phyloP scores from a whole-genome alignment of 1,139 yeast species.

The Protomyces arabidopsidicola region DNA sequence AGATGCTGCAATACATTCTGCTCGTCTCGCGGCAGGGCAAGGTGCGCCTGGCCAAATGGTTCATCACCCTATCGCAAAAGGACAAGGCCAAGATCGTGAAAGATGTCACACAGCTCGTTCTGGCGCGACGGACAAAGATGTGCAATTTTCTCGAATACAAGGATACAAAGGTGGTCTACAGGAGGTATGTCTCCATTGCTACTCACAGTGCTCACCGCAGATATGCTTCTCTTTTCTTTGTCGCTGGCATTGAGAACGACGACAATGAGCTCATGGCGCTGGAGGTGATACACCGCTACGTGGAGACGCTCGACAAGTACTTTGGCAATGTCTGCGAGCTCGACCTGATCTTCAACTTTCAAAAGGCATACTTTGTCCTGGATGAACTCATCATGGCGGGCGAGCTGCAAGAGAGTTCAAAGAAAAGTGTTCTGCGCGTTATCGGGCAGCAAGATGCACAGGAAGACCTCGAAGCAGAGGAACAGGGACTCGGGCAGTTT shows the following conservation, averaged over 20 bases:
- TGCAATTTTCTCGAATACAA: slow-evolving; percentile 90
- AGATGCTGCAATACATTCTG: slow-evolving; percentile 49
- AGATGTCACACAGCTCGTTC: slow-evolving; percentile 79
- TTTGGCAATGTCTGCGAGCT: slow-evolving; percentile 73
- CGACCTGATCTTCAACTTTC: slow-evolving; percentile 85
- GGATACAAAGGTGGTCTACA: slow-evolving; percentile 80
- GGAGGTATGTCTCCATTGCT: slow-evolving; percentile 47
- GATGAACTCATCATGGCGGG: slow-evolving; percentile 85
- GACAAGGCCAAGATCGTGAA: slow-evolving; percentile 78
- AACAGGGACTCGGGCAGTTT: slow-evolving; percentile 32
- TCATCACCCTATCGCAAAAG: slow-evolving; percentile 69
- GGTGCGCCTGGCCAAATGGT: slow-evolving; percentile 84
- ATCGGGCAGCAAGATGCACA: slow-evolving; percentile 73
- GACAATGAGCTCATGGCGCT: slow-evolving; percentile 84
- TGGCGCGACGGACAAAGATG: slow-evolving; percentile 87
- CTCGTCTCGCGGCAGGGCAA: slow-evolving; percentile 92
- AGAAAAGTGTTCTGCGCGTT: slow-evolving; percentile 68
- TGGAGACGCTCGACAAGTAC: slow-evolving; percentile 92
- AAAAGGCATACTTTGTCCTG: slow-evolving; percentile 83
- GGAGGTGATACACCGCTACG: slow-evolving; percentile 86
- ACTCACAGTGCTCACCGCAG: neutral
- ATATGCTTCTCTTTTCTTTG: slow-evolving; percentile 85
- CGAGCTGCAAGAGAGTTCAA: slow-evolving; percentile 75
- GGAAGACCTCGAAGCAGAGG: slow-evolving; percentile 43
- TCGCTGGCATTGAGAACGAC: slow-evolving; percentile 75